phyloP scores from a whole-genome alignment of 257 asterid genomes.

The Ajuga chamaepitys region DNA sequence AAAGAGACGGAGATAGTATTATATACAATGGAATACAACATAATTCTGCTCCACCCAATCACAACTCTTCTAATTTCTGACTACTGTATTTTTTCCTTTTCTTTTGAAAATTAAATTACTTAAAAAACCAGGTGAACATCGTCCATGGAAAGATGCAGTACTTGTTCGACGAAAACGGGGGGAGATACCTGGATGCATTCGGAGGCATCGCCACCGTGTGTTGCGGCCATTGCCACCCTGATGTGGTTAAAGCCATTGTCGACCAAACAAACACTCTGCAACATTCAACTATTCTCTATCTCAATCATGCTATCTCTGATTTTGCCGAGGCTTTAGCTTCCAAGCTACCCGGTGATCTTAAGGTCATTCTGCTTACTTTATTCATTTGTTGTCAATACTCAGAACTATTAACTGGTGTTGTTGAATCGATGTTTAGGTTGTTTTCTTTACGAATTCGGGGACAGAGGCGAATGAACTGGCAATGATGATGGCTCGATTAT shows the following conservation, averaged over 20 bases:
- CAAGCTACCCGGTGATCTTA: conserved; percentile 64
- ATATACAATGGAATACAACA: too few relatives aligned
- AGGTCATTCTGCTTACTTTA: conserved; percentile 23
- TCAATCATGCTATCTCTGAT: conserved; percentile 60
- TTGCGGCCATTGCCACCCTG: conserved; percentile 87
- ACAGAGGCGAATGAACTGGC: conserved; percentile 81
- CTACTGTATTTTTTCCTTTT: too few relatives aligned
- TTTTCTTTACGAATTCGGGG: conserved; percentile 73
- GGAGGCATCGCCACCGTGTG: conserved; percentile 75
- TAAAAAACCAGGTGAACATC: conserved; percentile 39
- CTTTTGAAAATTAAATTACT: too few relatives aligned
- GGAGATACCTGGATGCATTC: conserved; percentile 60
- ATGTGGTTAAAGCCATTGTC: conserved; percentile 55
- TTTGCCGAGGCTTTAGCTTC: conserved; percentile 74
- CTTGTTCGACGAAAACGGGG: conserved; percentile 58
- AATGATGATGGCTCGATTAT: conserved; percentile 65
- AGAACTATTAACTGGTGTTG: too few relatives aligned
- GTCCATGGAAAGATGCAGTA: conserved; percentile 80
- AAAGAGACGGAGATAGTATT: too few relatives aligned
- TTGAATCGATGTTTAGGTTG: conserved; percentile 34
- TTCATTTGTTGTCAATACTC: background rate
- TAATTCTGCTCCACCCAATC: background rate
- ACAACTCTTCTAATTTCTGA: background rate
- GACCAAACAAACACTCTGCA: conserved; percentile 48
- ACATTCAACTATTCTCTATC: conserved; percentile 58